Base-by-base conservation (phyloP, 2,329 filamentous ascomycete species). In the Venturia asperata region DNA sequence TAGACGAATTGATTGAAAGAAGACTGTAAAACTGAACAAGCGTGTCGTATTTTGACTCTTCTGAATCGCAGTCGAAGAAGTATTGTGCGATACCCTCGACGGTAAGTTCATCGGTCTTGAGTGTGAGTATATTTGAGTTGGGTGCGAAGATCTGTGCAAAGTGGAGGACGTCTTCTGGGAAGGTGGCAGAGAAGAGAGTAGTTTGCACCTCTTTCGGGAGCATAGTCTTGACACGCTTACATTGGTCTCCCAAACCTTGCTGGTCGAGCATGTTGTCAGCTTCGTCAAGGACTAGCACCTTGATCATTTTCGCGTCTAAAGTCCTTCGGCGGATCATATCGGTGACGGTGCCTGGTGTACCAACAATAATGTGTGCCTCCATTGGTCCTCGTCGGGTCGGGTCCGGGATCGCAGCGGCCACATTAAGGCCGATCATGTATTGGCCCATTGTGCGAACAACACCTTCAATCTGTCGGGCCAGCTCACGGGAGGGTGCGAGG, bases 241-340 rank as follows among this genome's bases (percentile, higher is more conserved):
- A 97, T 78, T 99, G 94, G 66, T 97, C 94, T 63, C 94, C 94
- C 65, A 99, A 82, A 63, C 94, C 93, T 77, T 96, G 91, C 77
- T 93, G 89, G 73, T 97, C 94, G 67, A 99, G 81, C 94, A 99
- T 99, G 79, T 97, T 97, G 79, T 99, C 94, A 66, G 94, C 94
- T 79, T 99, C 94, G 72, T 99, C 94, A 64, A 99, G 83, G 65
- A 97, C 93, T 67, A 99, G 83, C 10, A 96, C 84, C 75, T 87
- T 90, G 70, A 99, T 81, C 66, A 86, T 78, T 21, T 83, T 85
- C 0, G 86, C 77, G 70, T 96, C 85, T 68, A 99, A 83, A 72
- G 90, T 84, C 69, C 86, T 84, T 71, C 87, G 86, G 72, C 88
- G 87, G 71, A 97, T 88, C 71, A 94, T 82, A 72, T 97, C 94